Evolutionary conservation across 805 yeast species (phyloP), one percentile per base, ranked within the genome.

Genomic region (Trichomonascus vanleenenianus): DNA sequence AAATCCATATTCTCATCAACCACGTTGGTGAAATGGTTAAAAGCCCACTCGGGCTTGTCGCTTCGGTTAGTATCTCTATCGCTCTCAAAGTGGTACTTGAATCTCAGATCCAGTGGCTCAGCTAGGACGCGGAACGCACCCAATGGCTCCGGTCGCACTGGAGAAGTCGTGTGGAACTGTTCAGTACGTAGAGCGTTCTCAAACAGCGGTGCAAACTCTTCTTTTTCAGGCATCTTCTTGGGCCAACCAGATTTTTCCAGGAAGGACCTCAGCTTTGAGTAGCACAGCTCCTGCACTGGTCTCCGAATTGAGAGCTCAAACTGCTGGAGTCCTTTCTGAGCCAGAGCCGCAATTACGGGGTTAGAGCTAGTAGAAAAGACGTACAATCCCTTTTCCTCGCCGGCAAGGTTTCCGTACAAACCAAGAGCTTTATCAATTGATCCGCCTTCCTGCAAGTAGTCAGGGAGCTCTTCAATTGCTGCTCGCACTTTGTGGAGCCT

Each of bases 31-130:
- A 75, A 57, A 53, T 73, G 82, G 14, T 66, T 61, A 48, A 82
- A 70, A 2, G 79, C 74, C 82, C 86, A 83, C 57, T 83, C 89
- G 1, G 91, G 89, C 55, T 78, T 78, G 47, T 81, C 79, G 20
- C 76, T 56, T 39, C 77, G 72, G 54, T 81, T 81, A 0, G 89
- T 83, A 30, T 79, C 83, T 34, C 61, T 66, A 25, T 71, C 64
- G 3, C 74, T 66, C 41, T 74, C 73, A 56, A 83, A 83, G 57
- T 84, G 86, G 62, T 64, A 83, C 35, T 68, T 63, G 56, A 84
- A 78, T 36, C 84, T 68, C 10, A 68, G 52, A 6, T 64, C 63
- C 25, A 81, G 66, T 1, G 76, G 74, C 20, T 62, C 59, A 2
- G 75, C 58, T 27, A 83, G 58, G 0, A 66, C 57, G 36, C 69